These are phyloP conservation scores for Pseudogymnoascus sp. DNA, from an alignment of 2,329 filamentous ascomycete species.

Conservation along the genomic window DNA sequence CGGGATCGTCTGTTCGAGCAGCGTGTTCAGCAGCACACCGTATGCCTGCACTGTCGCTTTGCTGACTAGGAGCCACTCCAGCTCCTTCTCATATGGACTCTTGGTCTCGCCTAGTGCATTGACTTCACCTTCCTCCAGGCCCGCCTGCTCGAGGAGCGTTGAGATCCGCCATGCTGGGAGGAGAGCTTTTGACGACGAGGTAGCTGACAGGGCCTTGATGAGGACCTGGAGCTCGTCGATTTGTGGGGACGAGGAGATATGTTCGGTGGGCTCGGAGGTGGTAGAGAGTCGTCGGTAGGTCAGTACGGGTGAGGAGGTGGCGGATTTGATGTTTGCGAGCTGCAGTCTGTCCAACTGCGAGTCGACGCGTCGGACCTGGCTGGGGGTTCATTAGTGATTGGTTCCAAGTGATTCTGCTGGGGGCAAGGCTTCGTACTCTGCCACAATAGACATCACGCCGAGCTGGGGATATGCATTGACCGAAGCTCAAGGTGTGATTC, in stretches of 20 bases:
- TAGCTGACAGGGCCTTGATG: slow-evolving; percentile 63
- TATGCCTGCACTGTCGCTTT: slow-evolving; percentile 92
- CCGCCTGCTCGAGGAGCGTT: slow-evolving; percentile 54
- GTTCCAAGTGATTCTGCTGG: slow-evolving; percentile 10
- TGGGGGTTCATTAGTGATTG: slow-evolving; percentile 11
- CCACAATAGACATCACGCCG: slow-evolving; percentile 37
- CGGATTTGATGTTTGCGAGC: slow-evolving; percentile 34
- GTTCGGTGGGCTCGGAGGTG: slow-evolving; percentile 18
- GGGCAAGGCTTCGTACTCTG: slow-evolving; percentile 32
- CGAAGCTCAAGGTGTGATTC: not conserved
- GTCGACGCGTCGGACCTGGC: slow-evolving; percentile 54
- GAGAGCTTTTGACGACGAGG: slow-evolving; percentile 54
- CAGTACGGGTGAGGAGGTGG: slow-evolving; percentile 19
- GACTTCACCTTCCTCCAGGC: slow-evolving; percentile 39
- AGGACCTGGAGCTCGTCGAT: slow-evolving; percentile 57
- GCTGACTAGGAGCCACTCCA: slow-evolving; percentile 84
- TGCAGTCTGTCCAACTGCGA: slow-evolving; percentile 57
- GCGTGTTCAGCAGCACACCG: slow-evolving; percentile 65
- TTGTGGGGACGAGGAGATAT: slow-evolving; percentile 39
- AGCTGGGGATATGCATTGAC: not conserved
- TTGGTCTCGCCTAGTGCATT: slow-evolving; percentile 29
- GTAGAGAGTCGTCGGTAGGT: slow-evolving; percentile 26
- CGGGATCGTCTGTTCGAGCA: slow-evolving; percentile 76
- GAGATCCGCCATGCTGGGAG: slow-evolving; percentile 54
- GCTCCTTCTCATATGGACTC: slow-evolving; percentile 59